These are phyloP conservation scores for Termitomyces sp. DNA, from an alignment of 768 basidiomycete genomes.

Conservation along the genomic window DNA sequence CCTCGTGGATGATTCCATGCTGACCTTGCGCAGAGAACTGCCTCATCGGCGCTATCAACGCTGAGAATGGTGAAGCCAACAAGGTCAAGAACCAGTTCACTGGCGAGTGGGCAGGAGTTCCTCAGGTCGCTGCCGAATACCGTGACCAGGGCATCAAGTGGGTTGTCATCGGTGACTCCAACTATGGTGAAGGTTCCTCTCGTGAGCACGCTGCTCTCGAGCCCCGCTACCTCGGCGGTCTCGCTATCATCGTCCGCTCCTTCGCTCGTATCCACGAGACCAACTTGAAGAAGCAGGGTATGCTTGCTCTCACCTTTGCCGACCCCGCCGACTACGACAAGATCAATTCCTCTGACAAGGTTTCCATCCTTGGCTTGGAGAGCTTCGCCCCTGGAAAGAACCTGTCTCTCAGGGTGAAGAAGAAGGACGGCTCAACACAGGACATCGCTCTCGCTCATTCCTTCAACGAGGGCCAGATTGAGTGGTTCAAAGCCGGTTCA, in stretches of 20 bases:
- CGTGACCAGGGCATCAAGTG: conserved; percentile 88
- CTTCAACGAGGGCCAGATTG: conserved; percentile 96
- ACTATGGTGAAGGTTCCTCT: conserved; percentile 98
- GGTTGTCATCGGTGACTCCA: conserved; percentile 95
- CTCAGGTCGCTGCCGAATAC: conserved; percentile 82
- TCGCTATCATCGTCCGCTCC: conserved; percentile 92
- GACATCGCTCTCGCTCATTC: conserved; percentile 82
- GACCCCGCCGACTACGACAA: conserved; percentile 94
- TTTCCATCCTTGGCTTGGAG: conserved; percentile 86
- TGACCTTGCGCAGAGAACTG: conserved; percentile 67
- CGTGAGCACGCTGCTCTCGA: conserved; percentile 98
- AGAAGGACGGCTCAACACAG: conserved; percentile 56
- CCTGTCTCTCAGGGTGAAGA: conserved; percentile 77
- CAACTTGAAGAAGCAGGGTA: conserved; percentile 99
- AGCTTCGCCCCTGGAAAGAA: conserved; percentile 89
- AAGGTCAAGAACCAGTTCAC: conserved; percentile 88
- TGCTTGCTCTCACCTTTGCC: conserved; percentile 93
- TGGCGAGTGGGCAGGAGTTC: conserved; percentile 82
- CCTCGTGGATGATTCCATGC: conserved; percentile 3
- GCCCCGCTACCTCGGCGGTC: conserved; percentile 90
- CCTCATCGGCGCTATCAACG: conserved; percentile 95
- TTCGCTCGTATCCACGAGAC: conserved; percentile 99
- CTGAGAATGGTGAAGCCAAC: conserved; percentile 95
- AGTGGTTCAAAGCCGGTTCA: conserved; percentile 98
- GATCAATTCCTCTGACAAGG: conserved; percentile 78